Evolutionary conservation across 257 asterid genomes (phyloP).

Genomic region (Solanum ahanhuiri): DNA sequence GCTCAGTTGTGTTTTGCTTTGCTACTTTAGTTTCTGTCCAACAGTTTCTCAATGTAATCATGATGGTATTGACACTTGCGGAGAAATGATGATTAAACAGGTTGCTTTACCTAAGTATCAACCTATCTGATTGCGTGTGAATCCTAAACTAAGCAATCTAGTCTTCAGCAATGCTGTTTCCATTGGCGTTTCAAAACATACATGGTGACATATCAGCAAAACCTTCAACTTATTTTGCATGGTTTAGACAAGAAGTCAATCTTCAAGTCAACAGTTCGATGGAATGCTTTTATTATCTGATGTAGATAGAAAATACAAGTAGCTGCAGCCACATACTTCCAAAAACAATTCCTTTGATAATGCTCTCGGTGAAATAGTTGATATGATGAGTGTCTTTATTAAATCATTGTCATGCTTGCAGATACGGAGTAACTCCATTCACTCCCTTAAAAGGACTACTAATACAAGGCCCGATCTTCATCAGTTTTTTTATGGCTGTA

Average conservation of each 20-base stretch:
- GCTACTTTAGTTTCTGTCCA: background rate
- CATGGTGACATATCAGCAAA: background rate
- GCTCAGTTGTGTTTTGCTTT: background rate
- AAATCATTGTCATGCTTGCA: slow-evolving; percentile 24
- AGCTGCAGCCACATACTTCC: background rate
- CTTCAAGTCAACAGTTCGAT: background rate
- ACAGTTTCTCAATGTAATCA: background rate
- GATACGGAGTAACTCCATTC: slow-evolving; percentile 77
- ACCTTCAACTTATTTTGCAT: background rate
- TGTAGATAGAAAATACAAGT: background rate
- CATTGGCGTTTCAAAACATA: background rate
- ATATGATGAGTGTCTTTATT: background rate
- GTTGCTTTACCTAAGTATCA: background rate
- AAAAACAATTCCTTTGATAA: background rate
- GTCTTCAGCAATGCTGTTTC: background rate
- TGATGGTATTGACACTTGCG: background rate
- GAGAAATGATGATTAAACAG: background rate
- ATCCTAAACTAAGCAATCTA: background rate
- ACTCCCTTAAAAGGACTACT: slow-evolving; percentile 78
- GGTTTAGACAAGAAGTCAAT: background rate
- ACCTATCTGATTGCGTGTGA: background rate
- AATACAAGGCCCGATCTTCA: slow-evolving; percentile 71
- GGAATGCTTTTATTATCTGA: background rate
- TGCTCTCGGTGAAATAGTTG: background rate
- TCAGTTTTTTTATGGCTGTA: slow-evolving; percentile 88